Evolutionary conservation across 2,329 filamentous ascomycete genomes (phyloP), one percentile per base, ranked within the genome.

Genomic region (Botrytis fabae): DNA sequence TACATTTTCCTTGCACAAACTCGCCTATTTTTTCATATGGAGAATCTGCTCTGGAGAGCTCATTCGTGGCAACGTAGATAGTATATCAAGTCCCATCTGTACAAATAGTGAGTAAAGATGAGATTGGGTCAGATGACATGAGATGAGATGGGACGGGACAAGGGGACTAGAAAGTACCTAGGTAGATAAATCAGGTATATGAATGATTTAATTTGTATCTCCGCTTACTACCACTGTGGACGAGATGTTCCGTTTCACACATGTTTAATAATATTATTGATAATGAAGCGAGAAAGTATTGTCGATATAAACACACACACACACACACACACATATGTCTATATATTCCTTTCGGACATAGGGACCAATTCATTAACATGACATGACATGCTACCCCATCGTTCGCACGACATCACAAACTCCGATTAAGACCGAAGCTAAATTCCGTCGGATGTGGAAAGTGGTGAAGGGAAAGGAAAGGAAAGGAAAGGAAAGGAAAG

Each of bases 1-100:
- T 68, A 68, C 65, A 63, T 57, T 68, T 65, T 68, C 51, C 70
- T 72, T 72, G 70, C 62, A 68, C 46, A 46, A 40, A 44, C 46
- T 46, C 61, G n/a, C 51, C 40, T 38, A 35, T 48, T 42, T 48
- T 70, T 51, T 63, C 59, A 69, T 44, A 72, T 72, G 73, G 70
- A 74, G 35, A 57, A 32, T 42, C 40, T 57, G 25, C 40, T 51
- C 48, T 68, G 9, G n/a, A 57, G 14, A n/a, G 18, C 48, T 68
- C 65, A 68, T 42, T 42, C 28, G 32, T 22, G 35, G 65, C 20
- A 68, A n/a, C 35, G 35, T 68, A 68, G 48, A 68, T 68, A 40
- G 65, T 18, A 68, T 68, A 16, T 32, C 8, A 57, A 42, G 12
- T 57, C 35, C 28, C n/a, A 57, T 71, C 46, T 65, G 60, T 66